A percentile compares a stretch with the other conserved stretches of the same genome.
Evolutionary conservation across 176 grass and related monocot genomes (phyloP).

Genomic region (Oryza officinalis): DNA sequence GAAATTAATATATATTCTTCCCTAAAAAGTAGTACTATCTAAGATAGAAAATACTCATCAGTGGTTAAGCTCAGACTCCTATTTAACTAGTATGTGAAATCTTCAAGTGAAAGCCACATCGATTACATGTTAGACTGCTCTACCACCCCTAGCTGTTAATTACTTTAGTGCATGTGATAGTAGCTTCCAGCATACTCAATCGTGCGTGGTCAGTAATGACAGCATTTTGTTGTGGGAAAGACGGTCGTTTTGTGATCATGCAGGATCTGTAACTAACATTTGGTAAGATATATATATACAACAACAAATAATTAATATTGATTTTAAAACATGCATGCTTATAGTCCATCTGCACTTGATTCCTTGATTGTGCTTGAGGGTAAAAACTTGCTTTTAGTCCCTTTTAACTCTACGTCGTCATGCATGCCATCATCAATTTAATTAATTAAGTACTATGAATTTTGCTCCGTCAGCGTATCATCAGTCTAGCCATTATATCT

Average conservation of each 20-base stretch:
- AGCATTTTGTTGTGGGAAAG: conserved; percentile 1
- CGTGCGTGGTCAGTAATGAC: conserved; percentile 16
- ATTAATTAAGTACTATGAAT: background rate
- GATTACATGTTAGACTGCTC: conserved; percentile 31
- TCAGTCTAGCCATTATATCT: conserved; percentile 25
- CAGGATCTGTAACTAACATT: background rate
- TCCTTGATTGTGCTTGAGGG: background rate
- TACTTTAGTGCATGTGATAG: conserved; percentile 40
- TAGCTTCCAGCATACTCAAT: conserved; percentile 27
- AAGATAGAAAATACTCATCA: background rate
- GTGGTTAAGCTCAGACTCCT: background rate
- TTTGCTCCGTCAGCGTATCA: background rate
- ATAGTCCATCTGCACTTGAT: background rate
- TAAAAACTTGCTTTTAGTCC: background rate
- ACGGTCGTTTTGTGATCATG: background rate
- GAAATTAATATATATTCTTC: background rate
- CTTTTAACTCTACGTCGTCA: background rate
- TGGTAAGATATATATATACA: background rate
- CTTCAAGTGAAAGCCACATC: conserved; percentile 33
- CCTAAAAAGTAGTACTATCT: background rate
- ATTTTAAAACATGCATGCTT: background rate
- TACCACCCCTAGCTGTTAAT: conserved; percentile 20
- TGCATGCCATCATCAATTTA: background rate
- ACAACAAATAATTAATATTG: too few species aligned
- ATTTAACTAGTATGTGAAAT: background rate